phyloP scores from a whole-genome alignment of 2,329 filamentous ascomycete genomes.

The Curvularia spicifera region DNA sequence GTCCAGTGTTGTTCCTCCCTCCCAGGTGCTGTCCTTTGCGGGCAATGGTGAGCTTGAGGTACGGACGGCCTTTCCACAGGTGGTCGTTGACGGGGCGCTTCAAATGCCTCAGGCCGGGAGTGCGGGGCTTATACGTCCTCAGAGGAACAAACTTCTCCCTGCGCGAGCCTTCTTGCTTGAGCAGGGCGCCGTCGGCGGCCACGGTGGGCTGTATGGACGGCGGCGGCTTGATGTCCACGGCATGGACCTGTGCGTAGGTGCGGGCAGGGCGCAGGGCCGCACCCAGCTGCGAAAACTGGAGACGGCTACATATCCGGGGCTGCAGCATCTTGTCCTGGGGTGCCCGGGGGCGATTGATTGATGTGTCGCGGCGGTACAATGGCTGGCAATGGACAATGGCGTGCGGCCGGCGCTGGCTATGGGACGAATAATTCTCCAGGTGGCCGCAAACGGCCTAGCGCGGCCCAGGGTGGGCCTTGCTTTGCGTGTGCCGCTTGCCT shows the following conservation, averaged over 20 bases:
- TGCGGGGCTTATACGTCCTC: slow-evolving; percentile 90
- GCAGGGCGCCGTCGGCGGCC: slow-evolving; percentile 34
- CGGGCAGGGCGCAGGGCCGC: slow-evolving; percentile 57
- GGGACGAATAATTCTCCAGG: slow-evolving; percentile 42
- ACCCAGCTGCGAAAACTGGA: slow-evolving; percentile 57
- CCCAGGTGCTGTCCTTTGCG: slow-evolving; percentile 94
- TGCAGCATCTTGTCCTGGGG: slow-evolving; percentile 64
- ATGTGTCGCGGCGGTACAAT: slow-evolving; percentile 27
- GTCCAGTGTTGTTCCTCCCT: slow-evolving; percentile 86
- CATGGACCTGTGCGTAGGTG: slow-evolving; percentile 59
- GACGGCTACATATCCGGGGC: slow-evolving; percentile 66
- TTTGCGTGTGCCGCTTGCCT: slow-evolving; percentile 16
- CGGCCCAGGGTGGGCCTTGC: slow-evolving; percentile 15
- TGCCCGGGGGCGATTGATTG: slow-evolving; percentile 22
- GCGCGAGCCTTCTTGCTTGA: slow-evolving; percentile 36
- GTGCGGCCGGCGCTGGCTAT: slow-evolving; percentile 20
- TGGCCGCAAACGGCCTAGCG: slow-evolving; percentile 36
- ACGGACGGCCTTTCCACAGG: slow-evolving; percentile 90
- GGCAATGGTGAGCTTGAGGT: slow-evolving; percentile 81
- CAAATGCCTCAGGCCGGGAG: slow-evolving; percentile 89
- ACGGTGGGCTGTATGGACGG: slow-evolving; percentile 45
- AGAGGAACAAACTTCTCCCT: slow-evolving; percentile 57
- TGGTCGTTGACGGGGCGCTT: slow-evolving; percentile 94
- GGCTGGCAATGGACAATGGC: slow-evolving; percentile 27
- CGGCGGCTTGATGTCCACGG: slow-evolving; percentile 45